Conservation (phyloP, 2,329 filamentous ascomycete species). For the Fusarium kyushuense region DNA sequence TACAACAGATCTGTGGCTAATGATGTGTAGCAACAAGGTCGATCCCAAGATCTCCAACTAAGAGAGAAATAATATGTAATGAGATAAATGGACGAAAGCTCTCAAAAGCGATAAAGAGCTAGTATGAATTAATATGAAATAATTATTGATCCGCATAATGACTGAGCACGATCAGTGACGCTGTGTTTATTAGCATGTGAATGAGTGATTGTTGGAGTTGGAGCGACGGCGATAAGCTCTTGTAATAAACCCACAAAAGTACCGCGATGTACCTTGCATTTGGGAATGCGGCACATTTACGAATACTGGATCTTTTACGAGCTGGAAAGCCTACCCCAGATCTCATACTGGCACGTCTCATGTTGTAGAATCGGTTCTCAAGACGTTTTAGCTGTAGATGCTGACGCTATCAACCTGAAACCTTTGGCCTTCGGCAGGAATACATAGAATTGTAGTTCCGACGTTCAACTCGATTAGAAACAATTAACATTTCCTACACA, state of each 20-base stretch:
- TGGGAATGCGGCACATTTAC: neutral
- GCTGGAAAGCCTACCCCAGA: neutral
- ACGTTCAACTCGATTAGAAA: neutral
- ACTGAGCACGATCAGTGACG: neutral
- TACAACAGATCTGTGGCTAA: conserved; percentile 7
- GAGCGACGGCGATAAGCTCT: neutral
- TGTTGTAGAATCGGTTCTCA: neutral
- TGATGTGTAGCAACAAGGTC: conserved; percentile 38
- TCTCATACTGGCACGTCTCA: neutral
- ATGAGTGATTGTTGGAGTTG: neutral
- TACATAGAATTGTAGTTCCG: neutral
- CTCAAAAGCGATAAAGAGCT: conserved; percentile 20
- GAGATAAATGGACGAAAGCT: conserved; percentile 16
- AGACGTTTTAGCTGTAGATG: neutral
- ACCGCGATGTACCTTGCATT: neutral
- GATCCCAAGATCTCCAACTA: conserved; percentile 54
- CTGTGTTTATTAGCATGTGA: conserved; percentile 6
- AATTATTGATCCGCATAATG: neutral
- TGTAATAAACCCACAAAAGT: conserved; percentile 6
- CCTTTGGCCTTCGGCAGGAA: neutral
- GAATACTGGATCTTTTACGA: neutral
- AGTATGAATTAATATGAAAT: conserved; percentile 39
- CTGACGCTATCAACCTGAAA: neutral
- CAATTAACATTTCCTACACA: neutral
- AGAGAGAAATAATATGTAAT: conserved; percentile 18